Evolutionary conservation across 352 stramenopile species (phyloP).

Genomic region (Pilasporangium apinafurcum): DNA sequence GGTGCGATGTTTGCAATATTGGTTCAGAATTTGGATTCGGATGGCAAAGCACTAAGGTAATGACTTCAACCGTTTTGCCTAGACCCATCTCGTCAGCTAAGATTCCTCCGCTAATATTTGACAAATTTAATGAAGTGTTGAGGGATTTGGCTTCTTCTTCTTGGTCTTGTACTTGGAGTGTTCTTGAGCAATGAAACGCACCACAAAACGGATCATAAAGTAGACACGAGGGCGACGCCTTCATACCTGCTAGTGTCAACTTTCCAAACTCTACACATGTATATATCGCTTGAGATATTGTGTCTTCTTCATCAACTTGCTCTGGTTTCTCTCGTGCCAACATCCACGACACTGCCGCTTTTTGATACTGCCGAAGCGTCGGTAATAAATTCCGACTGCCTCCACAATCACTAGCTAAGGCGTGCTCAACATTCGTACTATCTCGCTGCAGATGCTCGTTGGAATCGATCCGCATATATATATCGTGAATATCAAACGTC

Average conservation of each 20-base stretch:
- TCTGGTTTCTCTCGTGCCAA: constrained; percentile 75
- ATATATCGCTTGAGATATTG: background rate
- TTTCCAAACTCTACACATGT: constrained; percentile 7
- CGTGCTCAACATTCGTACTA: constrained; percentile 12
- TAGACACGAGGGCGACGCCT: too few species aligned
- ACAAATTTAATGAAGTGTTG: constrained; percentile 7
- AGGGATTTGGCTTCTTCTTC: background rate
- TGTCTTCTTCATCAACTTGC: constrained; percentile 1
- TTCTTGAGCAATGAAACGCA: constrained; percentile 8
- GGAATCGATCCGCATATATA: constrained; percentile 48
- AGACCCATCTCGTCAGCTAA: constrained; percentile 92
- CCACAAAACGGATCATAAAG: constrained; percentile 43
- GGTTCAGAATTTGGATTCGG: constrained; percentile 4
- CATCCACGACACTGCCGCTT: constrained; percentile 95
- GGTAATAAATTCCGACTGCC: constrained; percentile 39
- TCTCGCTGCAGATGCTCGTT: constrained; percentile 23
- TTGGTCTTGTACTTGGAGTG: background rate
- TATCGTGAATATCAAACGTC: constrained; percentile 45
- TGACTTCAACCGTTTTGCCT: constrained; percentile 84
- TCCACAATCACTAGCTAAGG: background rate
- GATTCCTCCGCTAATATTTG: constrained; percentile 67
- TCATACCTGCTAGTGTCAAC: background rate
- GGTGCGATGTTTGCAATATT: constrained; percentile 50
- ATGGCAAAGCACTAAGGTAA: constrained; percentile 45
- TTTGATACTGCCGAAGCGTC: constrained; percentile 95